Conservation (phyloP, 164 flowering plant species). For the Tinospora cordifolia region DNA sequence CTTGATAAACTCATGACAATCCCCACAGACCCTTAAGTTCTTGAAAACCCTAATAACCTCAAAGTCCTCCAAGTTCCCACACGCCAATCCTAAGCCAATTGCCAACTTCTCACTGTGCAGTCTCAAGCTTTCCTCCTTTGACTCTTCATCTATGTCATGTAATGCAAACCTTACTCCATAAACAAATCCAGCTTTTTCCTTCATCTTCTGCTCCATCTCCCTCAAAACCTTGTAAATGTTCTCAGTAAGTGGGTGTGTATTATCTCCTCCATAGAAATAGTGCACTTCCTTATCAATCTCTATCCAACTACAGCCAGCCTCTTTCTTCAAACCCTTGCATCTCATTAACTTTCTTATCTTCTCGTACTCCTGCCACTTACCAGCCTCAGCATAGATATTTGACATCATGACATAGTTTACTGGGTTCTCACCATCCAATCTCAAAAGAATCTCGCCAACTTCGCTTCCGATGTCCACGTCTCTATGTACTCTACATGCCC, state of each 20-base stretch:
- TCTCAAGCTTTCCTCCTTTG: constrained; percentile 58
- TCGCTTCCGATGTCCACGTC: constrained; percentile 52
- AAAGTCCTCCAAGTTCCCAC: constrained; percentile 31
- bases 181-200: constrained; percentile 49
- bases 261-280: constrained; percentile 59
- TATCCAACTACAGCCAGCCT: constrained; percentile 72
- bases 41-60: constrained; percentile 52
- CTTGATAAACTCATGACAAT: constrained; percentile 72
- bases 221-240: constrained; percentile 36
- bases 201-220: constrained; percentile 54
- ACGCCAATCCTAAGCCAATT: constrained; percentile 52
- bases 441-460: constrained; percentile 54
- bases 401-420: constrained; percentile 80
- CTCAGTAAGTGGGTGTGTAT: constrained; percentile 43
- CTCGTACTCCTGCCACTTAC: constrained; percentile 56
- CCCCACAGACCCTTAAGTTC: constrained; percentile 72
- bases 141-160: constrained; percentile 73
- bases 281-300: constrained; percentile 61
- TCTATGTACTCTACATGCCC: constrained; percentile 72
- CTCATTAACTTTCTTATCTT: constrained; percentile 41
- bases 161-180: constrained; percentile 35
- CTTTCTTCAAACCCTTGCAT: constrained; percentile 59
- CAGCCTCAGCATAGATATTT: constrained; percentile 57
- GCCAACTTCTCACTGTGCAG: constrained; percentile 76
- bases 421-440: constrained; percentile 47